Percentiles rank a stretch among this genome's conserved stretches.
Evolutionary conservation across 768 basidiomycete genomes (phyloP).

Genomic region (Trametes cinnabarina): DNA sequence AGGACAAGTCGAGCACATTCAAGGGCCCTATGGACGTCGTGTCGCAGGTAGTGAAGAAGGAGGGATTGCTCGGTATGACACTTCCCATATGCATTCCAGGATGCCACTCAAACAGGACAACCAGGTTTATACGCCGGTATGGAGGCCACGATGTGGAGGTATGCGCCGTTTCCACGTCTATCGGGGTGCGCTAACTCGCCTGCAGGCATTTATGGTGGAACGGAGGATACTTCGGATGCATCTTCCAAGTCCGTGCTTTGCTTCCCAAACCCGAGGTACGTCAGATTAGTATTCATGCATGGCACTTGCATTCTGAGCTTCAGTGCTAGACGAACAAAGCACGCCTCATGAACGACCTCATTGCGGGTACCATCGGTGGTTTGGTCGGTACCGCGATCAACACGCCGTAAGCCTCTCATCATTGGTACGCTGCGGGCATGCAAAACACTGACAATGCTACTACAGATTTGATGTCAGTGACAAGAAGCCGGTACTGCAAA

Average conservation of each 20-base stretch:
- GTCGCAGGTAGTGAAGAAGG: conserved; percentile 68
- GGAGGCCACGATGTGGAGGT: conserved; percentile 99
- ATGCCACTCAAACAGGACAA: no score
- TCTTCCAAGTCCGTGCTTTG: conserved; percentile 77
- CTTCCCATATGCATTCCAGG: no score
- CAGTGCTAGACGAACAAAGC: conserved; percentile 54
- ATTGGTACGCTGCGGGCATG: no score
- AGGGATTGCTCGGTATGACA: conserved; percentile 66
- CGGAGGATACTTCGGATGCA: conserved; percentile 93
- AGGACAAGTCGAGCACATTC: conserved; percentile 90
- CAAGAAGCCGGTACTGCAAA: neutral
- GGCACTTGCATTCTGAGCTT: neutral
- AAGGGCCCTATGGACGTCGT: conserved; percentile 92
- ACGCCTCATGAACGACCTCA: conserved; percentile 85
- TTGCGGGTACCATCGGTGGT: conserved; percentile 88
- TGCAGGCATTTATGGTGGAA: conserved; percentile 85
- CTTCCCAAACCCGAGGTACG: conserved; percentile 84
- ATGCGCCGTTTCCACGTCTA: conserved; percentile 10
- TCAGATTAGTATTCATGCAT: neutral
- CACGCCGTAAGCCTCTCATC: conserved; percentile 67
- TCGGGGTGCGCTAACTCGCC: neutral
- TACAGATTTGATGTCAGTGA: conserved; percentile 47
- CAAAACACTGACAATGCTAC: neutral
- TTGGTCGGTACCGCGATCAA: conserved; percentile 87
- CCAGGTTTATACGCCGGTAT: conserved; percentile 78